A percentile compares a stretch with the other conserved stretches of the same genome.
Conservation (phyloP, 1,139 yeast genomes). For the Pichia sp. region DNA sequence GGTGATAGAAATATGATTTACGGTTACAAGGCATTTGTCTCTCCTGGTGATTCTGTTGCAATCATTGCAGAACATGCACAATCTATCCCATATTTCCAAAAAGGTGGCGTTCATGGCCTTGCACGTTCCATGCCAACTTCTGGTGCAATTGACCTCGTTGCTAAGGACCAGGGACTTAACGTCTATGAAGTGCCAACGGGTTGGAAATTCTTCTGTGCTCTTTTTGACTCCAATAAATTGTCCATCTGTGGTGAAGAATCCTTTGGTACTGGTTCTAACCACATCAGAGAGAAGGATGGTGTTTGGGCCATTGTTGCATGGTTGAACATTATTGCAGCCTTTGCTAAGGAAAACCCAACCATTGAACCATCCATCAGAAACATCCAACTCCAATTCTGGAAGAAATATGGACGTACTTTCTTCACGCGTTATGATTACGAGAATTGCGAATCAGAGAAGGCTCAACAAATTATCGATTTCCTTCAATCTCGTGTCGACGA, state of each 20-base stretch:
- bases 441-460: constrained; percentile 70
- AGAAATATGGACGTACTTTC: constrained; percentile 92
- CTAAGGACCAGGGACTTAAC: constrained; percentile 63
- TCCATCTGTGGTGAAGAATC: constrained; percentile 98
- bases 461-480: constrained; percentile 56
- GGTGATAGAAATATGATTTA: constrained; percentile 99
- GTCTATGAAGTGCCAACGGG: constrained; percentile 98
- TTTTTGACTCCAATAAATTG: constrained; percentile 86
- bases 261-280: constrained; percentile 97
- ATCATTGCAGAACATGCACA: constrained; percentile 90
- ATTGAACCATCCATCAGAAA: constrained; percentile 58
- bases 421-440: constrained; percentile 96
- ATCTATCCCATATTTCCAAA: constrained; percentile 81
- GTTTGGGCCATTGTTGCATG: constrained; percentile 97
- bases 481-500: constrained; percentile 39
- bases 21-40: constrained; percentile 91
- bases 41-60: constrained; percentile 98
- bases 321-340: constrained; percentile 90
- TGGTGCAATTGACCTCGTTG: constrained; percentile 90
- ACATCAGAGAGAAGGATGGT: constrained; percentile 96
- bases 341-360: constrained; percentile 48
- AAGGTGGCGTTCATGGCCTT: constrained; percentile 81
- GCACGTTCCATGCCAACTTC: constrained; percentile 99
- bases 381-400: constrained; percentile 86
- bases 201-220: constrained; percentile 96